Evolutionary conservation across 495 filamentous ascomycete genomes (phyloP).

Genomic region (Xylaria grammica): DNA sequence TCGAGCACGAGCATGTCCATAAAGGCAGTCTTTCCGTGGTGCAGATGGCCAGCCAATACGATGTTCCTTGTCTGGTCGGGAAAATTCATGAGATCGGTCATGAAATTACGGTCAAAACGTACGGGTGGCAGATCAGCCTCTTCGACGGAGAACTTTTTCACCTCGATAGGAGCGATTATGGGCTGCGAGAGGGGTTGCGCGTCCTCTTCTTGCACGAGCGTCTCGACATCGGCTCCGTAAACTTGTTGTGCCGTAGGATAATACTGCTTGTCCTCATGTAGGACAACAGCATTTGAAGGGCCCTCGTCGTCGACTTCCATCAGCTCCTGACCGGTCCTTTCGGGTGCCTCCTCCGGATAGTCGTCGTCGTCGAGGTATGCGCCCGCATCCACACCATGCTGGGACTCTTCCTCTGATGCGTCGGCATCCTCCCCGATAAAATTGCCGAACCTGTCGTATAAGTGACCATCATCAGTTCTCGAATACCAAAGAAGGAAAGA

Average conservation of each 20-base stretch:
- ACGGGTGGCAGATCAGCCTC: constrained; percentile 91
- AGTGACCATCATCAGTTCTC: constrained; percentile 21
- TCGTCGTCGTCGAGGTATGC: constrained; percentile 78
- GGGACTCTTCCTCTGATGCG: constrained; percentile 85
- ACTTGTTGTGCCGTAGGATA: constrained; percentile 96
- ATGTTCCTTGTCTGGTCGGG: constrained; percentile 93
- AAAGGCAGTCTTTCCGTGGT: constrained; percentile 97
- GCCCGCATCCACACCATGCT: constrained; percentile 72
- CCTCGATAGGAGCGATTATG: constrained; percentile 88
- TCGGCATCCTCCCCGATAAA: constrained; percentile 88
- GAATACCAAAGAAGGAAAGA: neutral
- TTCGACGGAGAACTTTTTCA: constrained; percentile 94
- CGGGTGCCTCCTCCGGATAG: constrained; percentile 66
- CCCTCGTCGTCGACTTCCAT: constrained; percentile 96
- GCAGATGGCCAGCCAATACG: constrained; percentile 88
- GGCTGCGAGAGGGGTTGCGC: constrained; percentile 89
- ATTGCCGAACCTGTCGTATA: constrained; percentile 83
- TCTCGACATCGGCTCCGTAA: constrained; percentile 93
- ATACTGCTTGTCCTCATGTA: constrained; percentile 99
- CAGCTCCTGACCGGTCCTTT: constrained; percentile 73
- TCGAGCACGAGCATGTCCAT: constrained; percentile 98
- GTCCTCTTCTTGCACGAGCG: constrained; percentile 96
- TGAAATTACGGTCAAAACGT: constrained; percentile 80
- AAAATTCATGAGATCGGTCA: constrained; percentile 95
- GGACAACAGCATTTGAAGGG: constrained; percentile 93